Percentiles rank a stretch among this genome's conserved stretches.
phyloP scores from a whole-genome alignment of 2,329 filamentous ascomycete species.

The Diaporthe sp. region DNA sequence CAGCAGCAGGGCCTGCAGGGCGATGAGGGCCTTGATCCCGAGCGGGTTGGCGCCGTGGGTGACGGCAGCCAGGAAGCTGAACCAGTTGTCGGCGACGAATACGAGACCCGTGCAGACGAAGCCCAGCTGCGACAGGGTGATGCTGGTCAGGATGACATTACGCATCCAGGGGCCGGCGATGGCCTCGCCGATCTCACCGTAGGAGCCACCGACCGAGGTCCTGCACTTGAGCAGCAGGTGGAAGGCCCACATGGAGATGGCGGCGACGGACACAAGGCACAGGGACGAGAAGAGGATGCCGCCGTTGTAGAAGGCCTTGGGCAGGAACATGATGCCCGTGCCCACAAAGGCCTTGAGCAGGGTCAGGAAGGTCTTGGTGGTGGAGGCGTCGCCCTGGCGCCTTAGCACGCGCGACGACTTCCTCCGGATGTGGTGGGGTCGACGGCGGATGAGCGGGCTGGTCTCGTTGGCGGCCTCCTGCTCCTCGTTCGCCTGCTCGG shows the following conservation, averaged over 20 bases:
- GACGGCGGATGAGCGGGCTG: conserved; percentile 72
- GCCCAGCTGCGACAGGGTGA: conserved; percentile 81
- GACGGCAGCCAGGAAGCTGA: conserved; percentile 76
- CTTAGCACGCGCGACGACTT: conserved; percentile 48
- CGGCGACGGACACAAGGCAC: conserved; percentile 75
- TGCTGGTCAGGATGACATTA: conserved; percentile 76
- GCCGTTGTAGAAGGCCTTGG: conserved; percentile 84
- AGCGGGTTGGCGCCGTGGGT: conserved; percentile 63
- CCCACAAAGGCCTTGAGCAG: conserved; percentile 84
- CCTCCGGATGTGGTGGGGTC: conserved; percentile 65
- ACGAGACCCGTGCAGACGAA: conserved; percentile 85
- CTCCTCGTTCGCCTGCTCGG: conserved; percentile 58
- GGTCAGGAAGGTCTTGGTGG: conserved; percentile 83
- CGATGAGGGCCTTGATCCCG: conserved; percentile 72
- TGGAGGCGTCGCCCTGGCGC: conserved; percentile 73
- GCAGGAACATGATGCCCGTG: conserved; percentile 86
- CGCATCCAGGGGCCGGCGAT: conserved; percentile 76
- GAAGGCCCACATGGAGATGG: conserved; percentile 79
- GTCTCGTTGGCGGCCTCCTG: conserved; percentile 59
- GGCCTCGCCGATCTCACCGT: conserved; percentile 79
- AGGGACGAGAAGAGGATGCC: conserved; percentile 82
- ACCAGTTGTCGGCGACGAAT: conserved; percentile 82
- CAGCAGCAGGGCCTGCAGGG: conserved; percentile 74
- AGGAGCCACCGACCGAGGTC: conserved; percentile 73
- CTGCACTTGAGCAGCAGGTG: conserved; percentile 79